A percentile compares a stretch with the other conserved stretches of the same genome.
phyloP scores from a whole-genome alignment of 2,329 filamentous ascomycete genomes.

The Ophiostoma australiae region DNA sequence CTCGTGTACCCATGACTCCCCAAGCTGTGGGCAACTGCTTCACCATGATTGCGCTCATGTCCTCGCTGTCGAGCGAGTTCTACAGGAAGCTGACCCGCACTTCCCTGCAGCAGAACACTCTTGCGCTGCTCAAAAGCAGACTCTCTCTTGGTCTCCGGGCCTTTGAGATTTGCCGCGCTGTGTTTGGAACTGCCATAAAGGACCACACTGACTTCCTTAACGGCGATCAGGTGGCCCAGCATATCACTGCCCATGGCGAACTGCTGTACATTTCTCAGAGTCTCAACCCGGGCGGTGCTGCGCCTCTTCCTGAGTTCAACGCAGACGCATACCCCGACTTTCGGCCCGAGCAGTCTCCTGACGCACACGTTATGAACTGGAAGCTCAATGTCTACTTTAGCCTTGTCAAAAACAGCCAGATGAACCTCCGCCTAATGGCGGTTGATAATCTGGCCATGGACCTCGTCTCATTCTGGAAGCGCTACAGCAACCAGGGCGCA shows the following conservation, averaged over 20 bases:
- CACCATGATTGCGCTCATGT: conserved; percentile 36
- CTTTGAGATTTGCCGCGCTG: conserved; percentile 35
- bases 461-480: conserved; percentile 62
- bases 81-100: conserved; percentile 28
- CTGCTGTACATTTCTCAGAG: conserved; percentile 43
- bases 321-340: conserved; percentile 35
- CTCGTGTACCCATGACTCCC: conserved; percentile 42
- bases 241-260: conserved; percentile 41
- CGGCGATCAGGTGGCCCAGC: conserved; percentile 40
- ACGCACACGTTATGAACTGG: conserved; percentile 60
- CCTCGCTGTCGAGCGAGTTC: conserved; percentile 35
- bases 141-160: conserved; percentile 31
- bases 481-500: conserved; percentile 45
- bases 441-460: conserved; percentile 68
- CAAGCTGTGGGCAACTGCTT: conserved; percentile 44
- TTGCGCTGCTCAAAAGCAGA: conserved; percentile 22
- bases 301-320: conserved; percentile 14
- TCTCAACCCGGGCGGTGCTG: conserved; percentile 37
- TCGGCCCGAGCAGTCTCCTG: conserved; percentile 38
- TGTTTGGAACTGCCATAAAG: conserved; percentile 47
- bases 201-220: conserved; percentile 51
- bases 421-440: conserved; percentile 81
- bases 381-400: conserved; percentile 63
- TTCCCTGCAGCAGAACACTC: conserved; percentile 4
- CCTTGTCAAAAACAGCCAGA: conserved; percentile 76